phyloP scores from a whole-genome alignment of 2,329 filamentous ascomycete species.

The Calonectria montana region DNA sequence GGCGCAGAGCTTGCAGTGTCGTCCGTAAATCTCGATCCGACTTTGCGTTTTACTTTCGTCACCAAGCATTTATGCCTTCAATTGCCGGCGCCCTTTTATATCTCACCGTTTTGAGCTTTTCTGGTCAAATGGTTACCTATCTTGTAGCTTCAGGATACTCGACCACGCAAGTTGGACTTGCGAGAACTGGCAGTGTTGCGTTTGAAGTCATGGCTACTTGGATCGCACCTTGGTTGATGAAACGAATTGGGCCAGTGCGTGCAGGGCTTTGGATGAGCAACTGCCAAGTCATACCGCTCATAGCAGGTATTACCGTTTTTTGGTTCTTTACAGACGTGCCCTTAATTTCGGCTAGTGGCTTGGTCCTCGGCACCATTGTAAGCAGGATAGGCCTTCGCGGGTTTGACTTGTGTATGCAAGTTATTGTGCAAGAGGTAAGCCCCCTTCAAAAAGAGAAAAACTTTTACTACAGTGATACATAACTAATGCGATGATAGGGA shows the following conservation, averaged over 20 bases:
- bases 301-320: constrained; percentile 55
- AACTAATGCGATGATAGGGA: constrained; percentile 49
- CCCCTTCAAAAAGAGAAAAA: neutral
- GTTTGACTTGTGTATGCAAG: constrained; percentile 69
- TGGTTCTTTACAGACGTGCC: constrained; percentile 36
- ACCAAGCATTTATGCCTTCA: constrained; percentile 69
- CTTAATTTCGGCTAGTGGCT: constrained; percentile 54
- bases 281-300: constrained; percentile 70
- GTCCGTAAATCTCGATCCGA: neutral
- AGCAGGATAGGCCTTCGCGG: constrained; percentile 70
- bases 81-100: constrained; percentile 69
- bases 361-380: constrained; percentile 61
- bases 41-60: constrained; percentile 57
- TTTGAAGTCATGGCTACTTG: constrained; percentile 71
- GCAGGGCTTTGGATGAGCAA: constrained; percentile 75
- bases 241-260: constrained; percentile 64
- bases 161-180: constrained; percentile 60
- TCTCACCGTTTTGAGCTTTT: constrained; percentile 67
- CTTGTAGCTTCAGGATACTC: constrained; percentile 64
- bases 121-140: constrained; percentile 72
- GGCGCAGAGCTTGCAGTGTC: neutral
- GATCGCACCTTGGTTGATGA: constrained; percentile 65
- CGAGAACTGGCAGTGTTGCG: constrained; percentile 61
- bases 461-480: neutral
- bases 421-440: constrained; percentile 68